A percentile compares a stretch with the other conserved stretches of the same genome.
Evolutionary conservation across 129 eudicot species (phyloP).

Genomic region (Daucus carota): DNA sequence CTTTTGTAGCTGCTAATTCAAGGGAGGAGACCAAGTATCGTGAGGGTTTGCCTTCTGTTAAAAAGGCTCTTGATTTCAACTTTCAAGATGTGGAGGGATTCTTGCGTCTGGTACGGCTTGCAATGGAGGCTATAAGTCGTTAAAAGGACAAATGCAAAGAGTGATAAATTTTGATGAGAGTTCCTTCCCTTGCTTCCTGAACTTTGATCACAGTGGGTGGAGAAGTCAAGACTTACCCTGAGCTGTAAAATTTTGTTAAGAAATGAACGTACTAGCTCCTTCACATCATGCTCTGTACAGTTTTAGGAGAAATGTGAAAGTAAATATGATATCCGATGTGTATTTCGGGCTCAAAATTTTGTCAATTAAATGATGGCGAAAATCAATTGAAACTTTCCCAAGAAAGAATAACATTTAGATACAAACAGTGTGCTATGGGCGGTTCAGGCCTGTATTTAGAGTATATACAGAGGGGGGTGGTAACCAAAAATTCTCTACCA

Average conservation of each 20-base stretch:
- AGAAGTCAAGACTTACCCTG: constrained; percentile 1
- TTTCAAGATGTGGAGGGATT: constrained; percentile 82
- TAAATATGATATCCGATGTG: constrained; percentile 14
- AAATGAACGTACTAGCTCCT: constrained; percentile 9
- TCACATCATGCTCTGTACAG: constrained; percentile 26
- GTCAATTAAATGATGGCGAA: background rate
- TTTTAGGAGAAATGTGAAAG: constrained; percentile 13
- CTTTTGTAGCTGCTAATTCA: constrained; percentile 58
- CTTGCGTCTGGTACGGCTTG: constrained; percentile 70
- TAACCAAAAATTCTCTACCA: background rate
- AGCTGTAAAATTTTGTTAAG: constrained; percentile 1
- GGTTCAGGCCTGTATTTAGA: background rate
- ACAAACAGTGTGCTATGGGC: background rate
- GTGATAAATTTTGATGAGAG: constrained; percentile 8
- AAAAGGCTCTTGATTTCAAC: constrained; percentile 79
- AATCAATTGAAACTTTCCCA: background rate
- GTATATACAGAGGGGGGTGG: background rate
- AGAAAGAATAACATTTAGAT: background rate
- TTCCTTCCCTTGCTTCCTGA: background rate
- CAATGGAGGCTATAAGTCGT: constrained; percentile 63
- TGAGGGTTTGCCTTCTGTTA: constrained; percentile 50
- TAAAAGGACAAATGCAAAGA: constrained; percentile 20
- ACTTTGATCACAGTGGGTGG: background rate
- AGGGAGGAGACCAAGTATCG: constrained; percentile 34
- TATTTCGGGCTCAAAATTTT: constrained; percentile 8